Conservation (phyloP, 2,329 filamentous ascomycete species). For the Sporothrix dimorphospora region DNA sequence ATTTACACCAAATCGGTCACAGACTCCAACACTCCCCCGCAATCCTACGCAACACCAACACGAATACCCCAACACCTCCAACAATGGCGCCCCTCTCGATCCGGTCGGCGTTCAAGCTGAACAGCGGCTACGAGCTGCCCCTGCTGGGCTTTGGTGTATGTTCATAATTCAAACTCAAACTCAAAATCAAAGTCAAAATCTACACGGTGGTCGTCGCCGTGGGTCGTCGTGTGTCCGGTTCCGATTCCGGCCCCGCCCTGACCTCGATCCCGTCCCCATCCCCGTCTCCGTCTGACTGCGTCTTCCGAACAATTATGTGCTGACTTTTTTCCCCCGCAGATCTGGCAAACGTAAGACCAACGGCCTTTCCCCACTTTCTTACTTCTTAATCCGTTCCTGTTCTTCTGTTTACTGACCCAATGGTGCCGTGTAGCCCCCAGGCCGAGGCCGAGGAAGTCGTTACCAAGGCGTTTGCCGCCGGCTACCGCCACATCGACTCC, state of each 20-base stretch:
- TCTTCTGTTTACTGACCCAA: neutral
- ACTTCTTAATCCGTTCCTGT: too few species aligned
- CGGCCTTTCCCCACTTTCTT: too few species aligned
- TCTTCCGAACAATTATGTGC: too few species aligned
- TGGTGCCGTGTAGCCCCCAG: neutral
- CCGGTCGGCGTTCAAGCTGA: slow-evolving; percentile 55
- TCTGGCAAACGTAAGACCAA: too few species aligned
- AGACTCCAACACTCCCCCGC: too few species aligned
- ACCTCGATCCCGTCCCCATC: too few species aligned
- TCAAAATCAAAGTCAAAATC: neutral
- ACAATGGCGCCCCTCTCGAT: slow-evolving; percentile 54
- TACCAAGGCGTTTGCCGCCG: slow-evolving; percentile 48
- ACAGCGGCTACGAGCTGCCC: slow-evolving; percentile 58
- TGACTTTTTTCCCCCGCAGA: too few species aligned
- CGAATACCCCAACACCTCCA: neutral
- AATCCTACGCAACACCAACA: neutral
- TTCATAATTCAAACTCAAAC: slow-evolving; percentile 37
- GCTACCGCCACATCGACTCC: slow-evolving; percentile 60
- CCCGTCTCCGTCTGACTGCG: too few species aligned
- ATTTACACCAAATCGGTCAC: neutral
- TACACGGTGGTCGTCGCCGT: neutral
- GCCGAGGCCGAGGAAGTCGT: slow-evolving; percentile 23
- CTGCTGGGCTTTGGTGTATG: slow-evolving; percentile 59
- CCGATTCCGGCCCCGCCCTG: neutral
- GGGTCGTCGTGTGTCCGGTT: neutral